phyloP scores from a whole-genome alignment of 2,329 filamentous ascomycete genomes.

The Apiospora pterosperma region DNA sequence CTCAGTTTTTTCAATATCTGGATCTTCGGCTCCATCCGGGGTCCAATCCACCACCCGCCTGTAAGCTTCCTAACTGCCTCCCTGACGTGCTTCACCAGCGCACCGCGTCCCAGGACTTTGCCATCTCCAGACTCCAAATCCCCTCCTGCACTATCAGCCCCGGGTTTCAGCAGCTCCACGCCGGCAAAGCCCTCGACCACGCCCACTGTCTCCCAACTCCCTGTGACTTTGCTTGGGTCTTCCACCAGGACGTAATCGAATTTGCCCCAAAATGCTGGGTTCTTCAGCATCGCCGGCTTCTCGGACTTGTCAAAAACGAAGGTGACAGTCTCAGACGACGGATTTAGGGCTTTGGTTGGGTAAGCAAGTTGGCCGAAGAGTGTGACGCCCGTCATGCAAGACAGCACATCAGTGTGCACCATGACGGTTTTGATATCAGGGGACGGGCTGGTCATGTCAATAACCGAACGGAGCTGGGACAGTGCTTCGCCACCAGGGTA shows the following conservation, averaged over 20 bases:
- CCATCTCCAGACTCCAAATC: conserved; percentile 20
- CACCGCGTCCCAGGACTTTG: conserved; percentile 43
- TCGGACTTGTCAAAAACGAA: conserved; percentile 62
- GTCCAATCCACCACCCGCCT: conserved; percentile 64
- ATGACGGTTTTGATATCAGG: conserved; percentile 31
- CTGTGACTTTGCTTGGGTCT: conserved; percentile 42
- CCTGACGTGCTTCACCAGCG: conserved; percentile 34
- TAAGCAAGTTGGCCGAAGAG: conserved; percentile 55
- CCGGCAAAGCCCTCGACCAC: conserved; percentile 57
- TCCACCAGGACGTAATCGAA: conserved; percentile 63
- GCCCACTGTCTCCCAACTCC: conserved; percentile 53
- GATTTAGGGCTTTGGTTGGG: conserved; percentile 18
- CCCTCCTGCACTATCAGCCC: conserved; percentile 17
- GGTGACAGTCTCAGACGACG: conserved; percentile 23
- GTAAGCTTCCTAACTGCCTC: conserved; percentile 41
- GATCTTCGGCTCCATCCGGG: conserved; percentile 55
- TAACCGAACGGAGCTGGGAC: conserved; percentile 41
- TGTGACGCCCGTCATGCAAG: conserved; percentile 69
- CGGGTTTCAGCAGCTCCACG: conserved; percentile 54
- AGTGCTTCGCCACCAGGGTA: conserved; percentile 90
- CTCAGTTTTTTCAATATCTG: conserved; percentile 41
- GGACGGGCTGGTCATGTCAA: conserved; percentile 27
- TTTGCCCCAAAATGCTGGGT: conserved; percentile 55
- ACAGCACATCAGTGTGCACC: conserved; percentile 62
- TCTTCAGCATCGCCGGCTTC: conserved; percentile 37